A percentile compares a stretch with the other conserved stretches of the same genome.
These are phyloP conservation scores for Westerdykella aurantiaca DNA, from an alignment of 2,329 filamentous ascomycete species.

Conservation along the genomic window DNA sequence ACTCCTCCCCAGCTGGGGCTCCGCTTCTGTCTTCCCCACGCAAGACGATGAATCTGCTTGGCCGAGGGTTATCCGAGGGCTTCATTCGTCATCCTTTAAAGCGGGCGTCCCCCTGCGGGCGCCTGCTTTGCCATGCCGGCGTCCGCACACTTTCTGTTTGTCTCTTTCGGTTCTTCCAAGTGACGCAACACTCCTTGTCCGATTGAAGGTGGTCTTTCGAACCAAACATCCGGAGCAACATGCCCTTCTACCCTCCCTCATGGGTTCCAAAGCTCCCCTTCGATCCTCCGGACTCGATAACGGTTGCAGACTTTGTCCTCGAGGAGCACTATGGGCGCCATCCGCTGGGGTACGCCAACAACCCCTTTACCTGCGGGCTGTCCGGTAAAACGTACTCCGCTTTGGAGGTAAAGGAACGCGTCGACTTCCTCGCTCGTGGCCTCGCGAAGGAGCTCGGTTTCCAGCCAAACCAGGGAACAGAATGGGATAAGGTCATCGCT, in stretches of 20 bases:
- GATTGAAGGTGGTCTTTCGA: neutral
- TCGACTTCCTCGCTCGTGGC: constrained; percentile 62
- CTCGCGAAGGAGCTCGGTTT: constrained; percentile 67
- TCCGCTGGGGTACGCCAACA: constrained; percentile 56
- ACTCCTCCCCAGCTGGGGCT: neutral
- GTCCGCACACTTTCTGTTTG: neutral
- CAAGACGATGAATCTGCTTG: neutral
- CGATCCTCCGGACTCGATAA: constrained; percentile 66
- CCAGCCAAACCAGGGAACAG: constrained; percentile 61
- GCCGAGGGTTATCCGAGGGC: neutral
- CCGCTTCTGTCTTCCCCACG: neutral
- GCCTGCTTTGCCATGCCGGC: neutral
- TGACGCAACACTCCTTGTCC: neutral
- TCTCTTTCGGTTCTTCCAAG: neutral
- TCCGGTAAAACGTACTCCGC: constrained; percentile 62
- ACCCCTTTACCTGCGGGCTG: constrained; percentile 72
- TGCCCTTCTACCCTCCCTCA: constrained; percentile 55
- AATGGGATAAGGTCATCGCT: constrained; percentile 76
- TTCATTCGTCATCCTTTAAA: neutral
- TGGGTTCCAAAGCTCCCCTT: constrained; percentile 58
- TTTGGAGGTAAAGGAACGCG: constrained; percentile 58
- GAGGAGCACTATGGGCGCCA: constrained; percentile 64
- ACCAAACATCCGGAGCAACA: constrained; percentile 12
- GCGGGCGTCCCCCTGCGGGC: neutral
- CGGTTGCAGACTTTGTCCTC: constrained; percentile 71